A percentile compares a stretch with the other conserved stretches of the same genome.
Conservation (phyloP, 1,284 basidiomycete genomes). For the Cutaneotrichosporon daszewskae region DNA sequence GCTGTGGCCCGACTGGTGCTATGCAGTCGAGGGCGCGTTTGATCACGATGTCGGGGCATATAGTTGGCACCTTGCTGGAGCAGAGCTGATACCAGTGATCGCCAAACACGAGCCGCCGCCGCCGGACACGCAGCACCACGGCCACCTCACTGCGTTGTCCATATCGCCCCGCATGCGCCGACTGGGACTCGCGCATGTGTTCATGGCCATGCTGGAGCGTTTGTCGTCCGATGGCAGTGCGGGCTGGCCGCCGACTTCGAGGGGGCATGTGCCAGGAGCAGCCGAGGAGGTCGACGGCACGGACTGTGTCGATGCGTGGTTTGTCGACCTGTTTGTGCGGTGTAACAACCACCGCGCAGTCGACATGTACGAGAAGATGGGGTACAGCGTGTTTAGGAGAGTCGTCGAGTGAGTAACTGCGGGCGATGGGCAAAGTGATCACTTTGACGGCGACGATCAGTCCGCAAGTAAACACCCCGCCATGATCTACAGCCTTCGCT, state of each 20-base stretch:
- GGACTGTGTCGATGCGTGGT: constrained; percentile 44
- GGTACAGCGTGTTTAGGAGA: constrained; percentile 47
- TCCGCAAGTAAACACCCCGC: too few species aligned
- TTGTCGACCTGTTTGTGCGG: constrained; percentile 48
- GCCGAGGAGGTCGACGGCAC: neutral
- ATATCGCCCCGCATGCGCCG: constrained; percentile 41
- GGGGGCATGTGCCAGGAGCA: too few species aligned
- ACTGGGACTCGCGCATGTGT: constrained; percentile 41
- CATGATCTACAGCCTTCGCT: too few species aligned
- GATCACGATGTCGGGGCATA: constrained; percentile 27
- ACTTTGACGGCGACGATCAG: too few species aligned
- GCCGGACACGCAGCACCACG: constrained; percentile 45
- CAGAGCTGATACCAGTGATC: constrained; percentile 31
- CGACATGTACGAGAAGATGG: constrained; percentile 47
- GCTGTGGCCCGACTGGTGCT: constrained; percentile 42
- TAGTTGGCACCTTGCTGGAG: constrained; percentile 21
- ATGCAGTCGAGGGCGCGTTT: constrained; percentile 26
- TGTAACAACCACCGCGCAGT: constrained; percentile 46
- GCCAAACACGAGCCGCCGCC: constrained; percentile 46
- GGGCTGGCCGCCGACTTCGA: constrained; percentile 18
- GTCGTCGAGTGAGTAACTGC: constrained; percentile 44
- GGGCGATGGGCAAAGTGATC: too few species aligned
- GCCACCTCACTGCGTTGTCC: constrained; percentile 46
- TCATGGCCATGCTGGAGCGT: constrained; percentile 44
- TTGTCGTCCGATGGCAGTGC: constrained; percentile 24